phyloP scores from a whole-genome alignment of 345 rosid species.

The Turnera subulata region DNA sequence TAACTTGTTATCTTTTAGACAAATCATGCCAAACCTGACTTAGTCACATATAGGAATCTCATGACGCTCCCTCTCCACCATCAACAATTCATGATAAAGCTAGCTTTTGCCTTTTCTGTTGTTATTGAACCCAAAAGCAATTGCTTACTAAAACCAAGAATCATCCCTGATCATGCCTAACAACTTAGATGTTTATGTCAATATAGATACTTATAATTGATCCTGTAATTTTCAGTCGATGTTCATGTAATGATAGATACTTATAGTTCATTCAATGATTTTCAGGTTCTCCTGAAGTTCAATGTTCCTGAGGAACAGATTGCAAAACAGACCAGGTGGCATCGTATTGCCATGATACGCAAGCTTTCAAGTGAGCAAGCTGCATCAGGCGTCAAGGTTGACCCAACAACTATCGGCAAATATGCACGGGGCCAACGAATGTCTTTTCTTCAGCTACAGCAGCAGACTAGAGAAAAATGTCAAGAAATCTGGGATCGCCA shows the following conservation, averaged over 20 bases:
- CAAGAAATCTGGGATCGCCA: conserved; percentile 99
- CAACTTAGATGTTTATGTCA: too few species aligned
- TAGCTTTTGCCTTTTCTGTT: too few species aligned
- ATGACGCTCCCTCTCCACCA: too few species aligned
- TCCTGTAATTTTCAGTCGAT: conserved; percentile 38
- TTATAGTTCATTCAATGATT: background rate
- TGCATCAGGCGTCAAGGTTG: conserved; percentile 90
- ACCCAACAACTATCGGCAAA: conserved; percentile 86
- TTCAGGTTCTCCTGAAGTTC: conserved; percentile 90
- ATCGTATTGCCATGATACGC: conserved; percentile 97
- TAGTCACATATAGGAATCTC: too few species aligned
- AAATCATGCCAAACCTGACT: too few species aligned
- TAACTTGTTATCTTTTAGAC: too few species aligned
- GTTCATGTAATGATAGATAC: too few species aligned
- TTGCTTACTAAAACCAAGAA: too few species aligned
- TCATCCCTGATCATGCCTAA: too few species aligned
- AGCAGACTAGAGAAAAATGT: conserved; percentile 97
- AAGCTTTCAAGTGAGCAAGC: conserved; percentile 99
- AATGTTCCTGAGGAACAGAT: conserved; percentile 86
- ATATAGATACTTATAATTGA: too few species aligned
- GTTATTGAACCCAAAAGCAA: too few species aligned
- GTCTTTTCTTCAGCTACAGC: conserved; percentile 98
- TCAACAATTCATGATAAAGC: too few species aligned
- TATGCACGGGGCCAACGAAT: conserved; percentile 98
- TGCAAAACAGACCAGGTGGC: conserved; percentile 95